Conservation (phyloP, 345 rosid species). For the Linum tenue region DNA sequence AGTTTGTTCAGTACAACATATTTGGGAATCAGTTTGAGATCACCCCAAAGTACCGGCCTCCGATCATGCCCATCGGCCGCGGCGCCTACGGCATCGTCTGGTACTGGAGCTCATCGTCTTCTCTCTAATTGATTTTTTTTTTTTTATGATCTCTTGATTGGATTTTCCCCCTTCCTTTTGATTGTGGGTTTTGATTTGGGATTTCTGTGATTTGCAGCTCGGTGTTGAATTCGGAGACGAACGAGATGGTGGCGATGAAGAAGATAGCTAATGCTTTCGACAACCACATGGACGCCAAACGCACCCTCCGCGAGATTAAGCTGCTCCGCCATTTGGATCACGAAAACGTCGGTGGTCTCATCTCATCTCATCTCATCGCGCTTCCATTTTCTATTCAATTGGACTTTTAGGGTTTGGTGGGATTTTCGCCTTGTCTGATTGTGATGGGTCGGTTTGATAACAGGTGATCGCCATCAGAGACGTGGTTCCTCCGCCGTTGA, state of each 20-base stretch:
- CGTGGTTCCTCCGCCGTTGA: slow-evolving; percentile 82
- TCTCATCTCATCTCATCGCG: no score
- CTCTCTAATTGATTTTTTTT: no score
- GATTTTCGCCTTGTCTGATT: not conserved
- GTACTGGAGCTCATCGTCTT: no score
- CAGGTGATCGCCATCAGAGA: slow-evolving; percentile 78
- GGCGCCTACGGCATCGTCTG: slow-evolving; percentile 21
- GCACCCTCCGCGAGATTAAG: slow-evolving; percentile 96
- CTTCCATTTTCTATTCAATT: not conserved
- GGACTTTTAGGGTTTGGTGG: not conserved
- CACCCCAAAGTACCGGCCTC: slow-evolving; percentile 80
- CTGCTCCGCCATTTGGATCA: slow-evolving; percentile 94
- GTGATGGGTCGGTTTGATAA: slow-evolving; percentile 8
- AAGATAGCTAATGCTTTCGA: slow-evolving; percentile 47
- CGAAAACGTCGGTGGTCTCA: slow-evolving; percentile 54
- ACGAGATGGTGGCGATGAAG: no score
- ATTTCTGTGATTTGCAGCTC: no score
- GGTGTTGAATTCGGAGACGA: no score
- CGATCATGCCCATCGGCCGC: slow-evolving; percentile 91
- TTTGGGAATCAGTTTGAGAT: slow-evolving; percentile 77
- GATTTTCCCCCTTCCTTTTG: not conserved
- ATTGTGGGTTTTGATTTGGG: no score
- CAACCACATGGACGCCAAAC: slow-evolving; percentile 93
- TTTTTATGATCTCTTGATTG: no score
- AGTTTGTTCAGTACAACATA: slow-evolving; percentile 56